Conservation (phyloP, 129 eudicot species). For the Gnaphalium uliginosum region DNA sequence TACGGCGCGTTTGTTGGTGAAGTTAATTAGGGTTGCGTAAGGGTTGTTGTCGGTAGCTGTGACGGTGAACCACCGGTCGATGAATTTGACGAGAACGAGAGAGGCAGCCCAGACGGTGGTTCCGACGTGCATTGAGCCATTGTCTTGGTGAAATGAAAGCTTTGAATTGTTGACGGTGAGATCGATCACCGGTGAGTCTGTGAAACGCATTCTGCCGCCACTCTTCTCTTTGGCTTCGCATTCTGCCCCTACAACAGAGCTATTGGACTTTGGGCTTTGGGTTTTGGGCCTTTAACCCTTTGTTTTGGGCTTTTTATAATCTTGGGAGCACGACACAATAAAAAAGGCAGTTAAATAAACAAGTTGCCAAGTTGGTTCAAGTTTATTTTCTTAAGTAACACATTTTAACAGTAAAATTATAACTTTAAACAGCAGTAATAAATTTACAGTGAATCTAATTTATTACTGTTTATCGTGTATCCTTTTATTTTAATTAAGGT, state of each 20-base stretch:
- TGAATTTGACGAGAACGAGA: slow-evolving; percentile 88
- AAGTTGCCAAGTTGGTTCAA: too few species aligned
- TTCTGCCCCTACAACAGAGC: neutral
- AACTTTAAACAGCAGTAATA: too few species aligned
- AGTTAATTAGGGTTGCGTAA: slow-evolving; percentile 43
- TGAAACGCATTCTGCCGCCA: slow-evolving; percentile 59
- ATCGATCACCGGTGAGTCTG: slow-evolving; percentile 83
- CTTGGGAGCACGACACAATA: too few species aligned
- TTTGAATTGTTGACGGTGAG: slow-evolving; percentile 47
- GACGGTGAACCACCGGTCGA: slow-evolving; percentile 73
- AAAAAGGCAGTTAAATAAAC: too few species aligned
- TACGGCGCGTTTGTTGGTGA: slow-evolving; percentile 67
- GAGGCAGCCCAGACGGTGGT: slow-evolving; percentile 97
- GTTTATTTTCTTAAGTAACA: too few species aligned
- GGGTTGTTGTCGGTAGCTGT: slow-evolving; percentile 24
- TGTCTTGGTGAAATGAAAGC: slow-evolving; percentile 85
- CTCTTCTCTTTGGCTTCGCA: neutral
- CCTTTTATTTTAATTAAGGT: too few species aligned
- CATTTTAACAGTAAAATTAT: too few species aligned
- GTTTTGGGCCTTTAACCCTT: neutral
- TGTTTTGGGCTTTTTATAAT: too few species aligned
- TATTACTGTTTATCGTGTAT: too few species aligned
- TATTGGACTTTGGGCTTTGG: neutral
- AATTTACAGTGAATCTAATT: too few species aligned
- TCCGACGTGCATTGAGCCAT: slow-evolving; percentile 93